phyloP scores from a whole-genome alignment of 1,284 basidiomycete genomes.

The Sporisorium graminicola region DNA sequence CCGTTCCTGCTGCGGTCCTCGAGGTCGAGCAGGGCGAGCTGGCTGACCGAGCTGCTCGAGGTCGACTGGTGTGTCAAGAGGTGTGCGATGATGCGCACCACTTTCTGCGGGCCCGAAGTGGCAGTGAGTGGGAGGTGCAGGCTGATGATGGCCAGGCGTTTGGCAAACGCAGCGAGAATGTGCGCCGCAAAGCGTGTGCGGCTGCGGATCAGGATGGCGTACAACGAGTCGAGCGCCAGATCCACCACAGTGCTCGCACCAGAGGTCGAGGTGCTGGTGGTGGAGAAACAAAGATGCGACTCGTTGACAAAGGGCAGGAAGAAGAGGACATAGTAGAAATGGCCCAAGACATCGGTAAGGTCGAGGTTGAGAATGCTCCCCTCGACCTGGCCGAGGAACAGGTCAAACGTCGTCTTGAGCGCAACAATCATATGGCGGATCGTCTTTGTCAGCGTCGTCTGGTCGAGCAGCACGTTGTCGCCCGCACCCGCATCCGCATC shows the following conservation, averaged over 20 bases:
- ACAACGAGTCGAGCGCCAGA: constrained; percentile 40
- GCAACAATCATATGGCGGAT: constrained; percentile 81
- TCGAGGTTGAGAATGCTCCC: constrained; percentile 86
- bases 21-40: constrained; percentile 35
- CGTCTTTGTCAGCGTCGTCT: constrained; percentile 62
- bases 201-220: constrained; percentile 82
- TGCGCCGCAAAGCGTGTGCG: constrained; percentile 80
- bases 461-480: constrained; percentile 35
- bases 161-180: constrained; percentile 79
- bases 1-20: constrained; percentile 37
- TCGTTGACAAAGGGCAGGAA: constrained; percentile 72
- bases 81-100: constrained; percentile 17
- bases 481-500: constrained; percentile 10
- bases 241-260: constrained; percentile 9
- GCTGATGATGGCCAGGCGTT: constrained; percentile 76
- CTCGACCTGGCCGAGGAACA: constrained; percentile 97
- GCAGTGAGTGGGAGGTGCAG: constrained; percentile 15
- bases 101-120: constrained; percentile 9
- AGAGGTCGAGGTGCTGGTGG: neutral
- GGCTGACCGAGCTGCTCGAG: constrained; percentile 4
- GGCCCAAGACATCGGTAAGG: constrained; percentile 86
- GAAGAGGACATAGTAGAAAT: constrained; percentile 76
- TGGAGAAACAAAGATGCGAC: constrained; percentile 70
- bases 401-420: constrained; percentile 94
- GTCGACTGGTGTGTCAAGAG: constrained; percentile 29